Base-by-base conservation (phyloP, 2,329 filamentous ascomycete species). In the Hypoxylon rubiginosum region DNA sequence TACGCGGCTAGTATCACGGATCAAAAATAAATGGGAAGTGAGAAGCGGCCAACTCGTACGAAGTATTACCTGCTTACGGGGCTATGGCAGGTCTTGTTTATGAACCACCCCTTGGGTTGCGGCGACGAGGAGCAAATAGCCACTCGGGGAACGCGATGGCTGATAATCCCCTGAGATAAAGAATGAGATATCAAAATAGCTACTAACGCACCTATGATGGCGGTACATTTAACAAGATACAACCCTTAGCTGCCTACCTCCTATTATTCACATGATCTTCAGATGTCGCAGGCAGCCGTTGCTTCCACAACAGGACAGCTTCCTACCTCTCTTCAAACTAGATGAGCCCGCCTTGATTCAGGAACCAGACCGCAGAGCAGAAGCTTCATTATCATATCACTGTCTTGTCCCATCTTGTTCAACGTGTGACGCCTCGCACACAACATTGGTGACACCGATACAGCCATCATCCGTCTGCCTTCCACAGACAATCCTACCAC, bases 211-310 rank as follows among this genome's bases (percentile, higher is more conserved):
- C 4, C 41, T 2, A 26, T 9, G 15, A 52, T 36, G 36, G 13
- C 4, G 46, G 34, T 48, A n/a, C 11, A 24, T 51, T 34, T n/a
- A 36, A 39, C 32, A 46, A 24, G 32, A 24, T 53, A 58, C 60
- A 55, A 52, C 43, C 30, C 34, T 15, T 9, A 41, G 36, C 36
- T 41, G 8, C 51, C 17, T 2, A 2, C 17, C 17, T 43, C 24
- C 46, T 17, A 28, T 28, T 41, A 34, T 59, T 49, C 39, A 55
- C 58, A 34, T 58, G 39, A 56, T 60, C 50, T 52, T 34, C 24
- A 63, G 51, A 63, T 60, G 41, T 67, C 62, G 65, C 65, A 56
- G 57, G 61, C 41, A 61, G 56, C 65, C 65, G 65, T 62, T 59
- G 45, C 54, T 67, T 67, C 58, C 65, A 67, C 65, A 15, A 51